Evolutionary conservation across 1,284 basidiomycete genomes (phyloP).

Genomic region (Melampsora larici-populina): DNA sequence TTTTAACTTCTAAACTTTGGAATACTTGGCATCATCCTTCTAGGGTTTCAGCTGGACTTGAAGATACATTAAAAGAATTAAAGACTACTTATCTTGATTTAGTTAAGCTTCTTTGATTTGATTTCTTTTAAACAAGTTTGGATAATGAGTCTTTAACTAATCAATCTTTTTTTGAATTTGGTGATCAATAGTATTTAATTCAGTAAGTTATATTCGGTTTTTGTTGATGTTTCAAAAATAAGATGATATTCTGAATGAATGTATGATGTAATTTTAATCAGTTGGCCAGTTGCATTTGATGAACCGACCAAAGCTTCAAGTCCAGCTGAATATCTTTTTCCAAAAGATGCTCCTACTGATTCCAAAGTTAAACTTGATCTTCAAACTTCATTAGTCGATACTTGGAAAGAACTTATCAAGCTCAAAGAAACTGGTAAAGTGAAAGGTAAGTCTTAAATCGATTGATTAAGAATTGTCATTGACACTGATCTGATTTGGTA

Average conservation of each 20-base stretch:
- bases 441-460: constrained; percentile 48
- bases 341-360: constrained; percentile 46
- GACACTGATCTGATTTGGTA: background rate
- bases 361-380: constrained; percentile 47
- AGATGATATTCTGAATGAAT: too few relatives aligned
- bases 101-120: constrained; percentile 49
- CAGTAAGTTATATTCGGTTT: background rate
- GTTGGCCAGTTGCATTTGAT: constrained; percentile 51
- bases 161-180: background rate
- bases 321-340: constrained; percentile 47
- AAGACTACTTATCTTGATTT: constrained; percentile 55
- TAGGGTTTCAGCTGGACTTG: constrained; percentile 52
- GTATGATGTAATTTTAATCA: background rate
- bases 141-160: too few relatives aligned
- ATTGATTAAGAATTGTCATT: background rate
- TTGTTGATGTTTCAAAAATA: background rate
- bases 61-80: constrained; percentile 55
- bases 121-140: too few relatives aligned
- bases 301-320: constrained; percentile 15
- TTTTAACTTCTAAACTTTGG: constrained; percentile 56
- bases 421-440: constrained; percentile 52
- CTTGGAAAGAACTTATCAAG: constrained; percentile 52
- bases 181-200: background rate
- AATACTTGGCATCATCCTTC: constrained; percentile 52
- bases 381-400: constrained; percentile 51